Conservation (phyloP, 2,329 filamentous ascomycete species). For the Clarireedia sp. region DNA sequence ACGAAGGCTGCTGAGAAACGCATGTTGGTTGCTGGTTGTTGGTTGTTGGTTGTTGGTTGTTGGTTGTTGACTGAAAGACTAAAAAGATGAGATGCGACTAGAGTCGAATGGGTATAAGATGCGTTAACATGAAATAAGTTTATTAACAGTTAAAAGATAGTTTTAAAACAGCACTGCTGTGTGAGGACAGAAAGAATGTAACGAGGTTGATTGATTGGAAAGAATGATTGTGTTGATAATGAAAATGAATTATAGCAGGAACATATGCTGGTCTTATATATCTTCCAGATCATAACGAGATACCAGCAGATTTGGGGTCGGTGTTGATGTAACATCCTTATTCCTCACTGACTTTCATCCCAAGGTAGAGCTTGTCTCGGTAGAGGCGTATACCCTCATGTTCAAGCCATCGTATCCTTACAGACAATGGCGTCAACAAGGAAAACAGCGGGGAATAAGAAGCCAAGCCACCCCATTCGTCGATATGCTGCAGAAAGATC, state of each 20-base stretch:
- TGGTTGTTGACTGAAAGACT: neutral
- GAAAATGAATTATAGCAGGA: conserved; percentile 19
- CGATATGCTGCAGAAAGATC: neutral
- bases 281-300: neutral
- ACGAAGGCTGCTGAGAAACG: conserved; percentile 31
- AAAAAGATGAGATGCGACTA: neutral
- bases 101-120: neutral
- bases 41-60: no score
- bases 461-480: neutral
- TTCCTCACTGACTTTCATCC: neutral
- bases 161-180: conserved; percentile 26
- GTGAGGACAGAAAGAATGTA: conserved; percentile 15
- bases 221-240: conserved; percentile 4
- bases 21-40: conserved; percentile 20
- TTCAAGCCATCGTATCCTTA: neutral
- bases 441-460: neutral
- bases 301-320: neutral
- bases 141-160: conserved; percentile 8
- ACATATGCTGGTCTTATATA: conserved; percentile 16
- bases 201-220: neutral
- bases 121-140: conserved; percentile 15
- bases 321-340: neutral
- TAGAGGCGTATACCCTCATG: neutral
- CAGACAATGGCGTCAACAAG: no score
- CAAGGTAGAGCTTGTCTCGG: neutral